Evolutionary conservation across 192 early-diverging fungal species (phyloP).

Genomic region (Globomyces pollinis-pini): DNA sequence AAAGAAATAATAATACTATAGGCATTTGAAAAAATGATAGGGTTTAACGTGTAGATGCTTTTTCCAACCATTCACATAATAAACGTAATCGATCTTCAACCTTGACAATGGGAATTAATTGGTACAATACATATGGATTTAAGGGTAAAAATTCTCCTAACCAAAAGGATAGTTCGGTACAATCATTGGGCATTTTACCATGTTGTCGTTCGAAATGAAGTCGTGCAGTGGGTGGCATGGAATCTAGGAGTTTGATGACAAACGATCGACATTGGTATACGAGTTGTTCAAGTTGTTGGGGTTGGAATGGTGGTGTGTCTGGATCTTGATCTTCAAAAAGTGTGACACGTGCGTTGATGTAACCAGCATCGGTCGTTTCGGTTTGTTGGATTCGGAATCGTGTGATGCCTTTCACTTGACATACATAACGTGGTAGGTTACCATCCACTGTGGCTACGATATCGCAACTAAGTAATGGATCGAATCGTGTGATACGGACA

Average conservation of each 20-base stretch:
- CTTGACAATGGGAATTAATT: constrained; percentile 60
- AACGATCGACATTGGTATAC: neutral
- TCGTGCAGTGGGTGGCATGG: constrained; percentile 54
- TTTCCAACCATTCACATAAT: neutral
- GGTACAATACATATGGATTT: constrained; percentile 41
- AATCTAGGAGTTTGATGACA: constrained; percentile 62
- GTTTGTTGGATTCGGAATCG: neutral
- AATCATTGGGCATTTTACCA: constrained; percentile 3
- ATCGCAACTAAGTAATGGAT: constrained; percentile 17
- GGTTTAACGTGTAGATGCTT: too few species aligned
- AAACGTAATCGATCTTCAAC: constrained; percentile 56
- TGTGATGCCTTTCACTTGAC: neutral
- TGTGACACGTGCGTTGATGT: neutral
- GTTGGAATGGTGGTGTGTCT: neutral
- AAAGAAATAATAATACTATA: too few species aligned
- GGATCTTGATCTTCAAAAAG: neutral
- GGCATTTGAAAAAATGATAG: too few species aligned
- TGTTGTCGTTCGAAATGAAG: constrained; percentile 28
- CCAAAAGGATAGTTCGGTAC: constrained; percentile 36
- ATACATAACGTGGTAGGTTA: neutral
- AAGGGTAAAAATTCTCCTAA: constrained; percentile 17
- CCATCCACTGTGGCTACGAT: neutral
- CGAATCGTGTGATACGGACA: constrained; percentile 11
- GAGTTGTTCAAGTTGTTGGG: neutral
- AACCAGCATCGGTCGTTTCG: neutral